phyloP scores from a whole-genome alignment of 768 basidiomycete species.

The Psilocybe cyanescens region DNA sequence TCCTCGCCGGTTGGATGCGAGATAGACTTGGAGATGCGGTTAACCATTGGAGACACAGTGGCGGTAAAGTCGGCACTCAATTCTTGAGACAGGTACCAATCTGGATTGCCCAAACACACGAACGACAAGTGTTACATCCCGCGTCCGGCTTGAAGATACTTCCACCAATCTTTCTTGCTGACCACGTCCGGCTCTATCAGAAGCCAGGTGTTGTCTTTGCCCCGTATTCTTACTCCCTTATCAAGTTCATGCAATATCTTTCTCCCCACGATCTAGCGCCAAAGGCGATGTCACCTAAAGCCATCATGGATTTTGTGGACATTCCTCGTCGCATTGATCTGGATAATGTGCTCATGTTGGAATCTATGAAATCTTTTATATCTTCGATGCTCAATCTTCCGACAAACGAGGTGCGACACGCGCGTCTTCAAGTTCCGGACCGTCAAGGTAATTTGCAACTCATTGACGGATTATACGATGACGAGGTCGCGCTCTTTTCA shows the following conservation, averaged over 20 bases:
- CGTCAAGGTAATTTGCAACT: constrained; percentile 5
- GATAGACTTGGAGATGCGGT: background rate
- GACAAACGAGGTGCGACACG: background rate
- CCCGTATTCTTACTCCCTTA: background rate
- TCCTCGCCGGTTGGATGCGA: background rate
- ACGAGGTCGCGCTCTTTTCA: constrained; percentile 9
- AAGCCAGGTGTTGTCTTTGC: constrained; percentile 3
- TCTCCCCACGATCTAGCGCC: background rate
- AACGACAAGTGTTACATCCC: background rate
- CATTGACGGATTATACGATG: constrained; percentile 11
- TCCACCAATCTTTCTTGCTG: background rate
- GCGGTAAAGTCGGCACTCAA: background rate
- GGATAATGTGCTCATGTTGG: background rate
- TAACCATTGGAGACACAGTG: background rate
- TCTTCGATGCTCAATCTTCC: constrained; percentile 1
- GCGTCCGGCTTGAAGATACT: constrained; percentile 7
- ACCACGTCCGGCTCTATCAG: constrained; percentile 5
- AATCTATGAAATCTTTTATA: constrained; percentile 1
- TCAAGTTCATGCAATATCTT: background rate
- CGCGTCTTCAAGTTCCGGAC: constrained; percentile 2
- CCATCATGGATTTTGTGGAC: constrained; percentile 1
- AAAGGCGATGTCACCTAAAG: background rate
- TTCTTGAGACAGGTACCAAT: constrained; percentile 8
- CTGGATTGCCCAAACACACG: constrained; percentile 6
- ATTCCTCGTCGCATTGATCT: background rate